Evolutionary conservation across 768 basidiomycete species (phyloP), one percentile per base, ranked within the genome.

Genomic region (Xanthoconium stramineum): DNA sequence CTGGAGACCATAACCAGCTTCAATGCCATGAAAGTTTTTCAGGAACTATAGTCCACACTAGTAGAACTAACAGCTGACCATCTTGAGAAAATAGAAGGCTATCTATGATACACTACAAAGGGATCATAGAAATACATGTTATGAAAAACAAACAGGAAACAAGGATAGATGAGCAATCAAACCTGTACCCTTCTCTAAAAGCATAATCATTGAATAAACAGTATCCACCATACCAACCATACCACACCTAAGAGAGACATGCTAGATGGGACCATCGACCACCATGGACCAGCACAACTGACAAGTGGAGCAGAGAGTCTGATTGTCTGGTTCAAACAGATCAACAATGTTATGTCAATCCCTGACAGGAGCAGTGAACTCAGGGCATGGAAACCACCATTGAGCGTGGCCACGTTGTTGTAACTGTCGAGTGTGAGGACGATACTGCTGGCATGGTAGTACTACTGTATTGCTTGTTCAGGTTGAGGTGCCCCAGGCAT

Each of bases 361-460:
- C 72, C 73, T 3, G 69, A 66, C 1, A 85, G 86, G 1, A 89
- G 72, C 0, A 83, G 76, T 0, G 79, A 73, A 53, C 81, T 74
- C 0, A 79, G 68, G 0, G 68, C 58, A 30, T 74, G 78, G 9
- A 74, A 67, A 20, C 81, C 72, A 30, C 56, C 60, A 37, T 67
- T 69, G 28, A 82, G 69, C 5, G 74, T 78, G 7, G 77, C 81
- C 0, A 83, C 82, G 58, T 88, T 80, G 62, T 88, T 87, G 65
- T 88, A 88, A 0, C 82, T 82, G 52, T 88, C 82, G 4, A 88
- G 72, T 1, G 83, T 79, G 28, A 88, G 73, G 3, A 78, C 80
- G 37, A 86, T 76, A 44, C 79, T 85, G 63, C 84, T 85, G 2
- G 83, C 81, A 32, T 86, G 83, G 63, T 84, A 89, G 66, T 88